Base-by-base conservation (phyloP, 2,329 filamentous ascomycete species). In the Trichoderma guizhouense region DNA sequence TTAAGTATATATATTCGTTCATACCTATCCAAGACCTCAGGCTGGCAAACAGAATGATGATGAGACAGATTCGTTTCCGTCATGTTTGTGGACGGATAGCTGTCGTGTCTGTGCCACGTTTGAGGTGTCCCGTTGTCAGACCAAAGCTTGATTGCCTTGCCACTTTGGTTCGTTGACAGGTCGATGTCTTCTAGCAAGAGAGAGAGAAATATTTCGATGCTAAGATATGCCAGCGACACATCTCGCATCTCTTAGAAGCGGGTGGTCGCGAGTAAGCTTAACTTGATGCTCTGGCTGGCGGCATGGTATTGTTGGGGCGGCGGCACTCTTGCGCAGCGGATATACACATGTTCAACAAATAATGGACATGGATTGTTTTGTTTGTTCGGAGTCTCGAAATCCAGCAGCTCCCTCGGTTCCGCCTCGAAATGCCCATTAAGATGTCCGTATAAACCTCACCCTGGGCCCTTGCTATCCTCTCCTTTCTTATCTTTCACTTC, bases 71-170 rank as follows among this genome's bases (percentile, higher is more conserved):
- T 30, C 66, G 57, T 34, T 30, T 53, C 57, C 18, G 28, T 30
- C 66, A 61, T 69, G 66, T 69, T 69, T 69, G 66, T 62, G 36
- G 57, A 39, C 30, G 55, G 57, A 61, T 34, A 28, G 24, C 30
- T 26, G 34, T 60, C 30, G 39, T 53, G 39, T 53, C 43, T 47
- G 66, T 69, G 66, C 21, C 14, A 69, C 66, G 15, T 21, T 11
- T 11, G 24, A 57, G 8, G 6, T 60, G 55, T n/a, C 53, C n/a
- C 66, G 28, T 69, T 58, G 66, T 62, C 36, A 32, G 26, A 30
- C 64, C 15, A 55, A n/a, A 12, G 8, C 9, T 15, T 32, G 43
- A 36, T 32, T 26, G 63, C 28, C 63, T 18, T 36, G 43, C 24
- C 28, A n/a, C 8, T 24, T 14, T 12, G 9, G 12, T 30, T 14